Evolutionary conservation across 805 yeast genomes (phyloP).

Genomic region (Sungouiella thailandica): DNA sequence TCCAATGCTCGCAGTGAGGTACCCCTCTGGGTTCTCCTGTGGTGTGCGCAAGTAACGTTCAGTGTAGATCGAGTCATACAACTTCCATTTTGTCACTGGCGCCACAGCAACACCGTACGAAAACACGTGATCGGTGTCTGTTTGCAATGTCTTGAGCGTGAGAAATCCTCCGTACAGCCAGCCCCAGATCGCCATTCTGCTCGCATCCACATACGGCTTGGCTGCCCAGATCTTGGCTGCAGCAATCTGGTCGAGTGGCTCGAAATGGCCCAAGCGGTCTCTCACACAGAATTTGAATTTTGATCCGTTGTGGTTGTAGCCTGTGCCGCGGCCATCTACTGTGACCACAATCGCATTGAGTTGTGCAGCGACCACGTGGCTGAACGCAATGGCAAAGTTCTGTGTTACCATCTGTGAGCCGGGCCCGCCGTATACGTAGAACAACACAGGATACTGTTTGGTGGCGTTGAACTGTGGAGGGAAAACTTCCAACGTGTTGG

Average conservation of each 20-base stretch:
- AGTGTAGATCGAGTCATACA: conserved; percentile 90
- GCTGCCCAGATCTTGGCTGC: conserved; percentile 73
- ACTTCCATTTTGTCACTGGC: conserved; percentile 92
- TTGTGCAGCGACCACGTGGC: conserved; percentile 72
- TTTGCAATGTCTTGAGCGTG: conserved; percentile 84
- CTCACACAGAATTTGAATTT: conserved; percentile 72
- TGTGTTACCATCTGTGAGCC: conserved; percentile 80
- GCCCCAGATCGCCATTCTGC: conserved; percentile 86
- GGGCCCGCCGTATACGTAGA: conserved; percentile 94
- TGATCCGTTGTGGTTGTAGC: conserved; percentile 67
- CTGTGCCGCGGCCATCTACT: conserved; percentile 97
- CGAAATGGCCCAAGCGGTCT: conserved; percentile 75
- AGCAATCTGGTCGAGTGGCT: conserved; percentile 78
- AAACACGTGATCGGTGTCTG: conserved; percentile 70
- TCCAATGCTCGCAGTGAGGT: conserved; percentile 52
- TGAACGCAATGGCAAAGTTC: conserved; percentile 56
- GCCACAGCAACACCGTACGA: conserved; percentile 93
- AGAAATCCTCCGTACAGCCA: conserved; percentile 98
- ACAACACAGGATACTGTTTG: conserved; percentile 76
- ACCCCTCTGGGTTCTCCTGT: conserved; percentile 58
- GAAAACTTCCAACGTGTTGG: conserved; percentile 68
- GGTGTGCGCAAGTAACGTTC: conserved; percentile 94
- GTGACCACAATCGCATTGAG: conserved; percentile 83
- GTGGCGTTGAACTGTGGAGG: conserved; percentile 66
- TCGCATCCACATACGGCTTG: conserved; percentile 59